Evolutionary conservation across 768 basidiomycete genomes (phyloP).

Genomic region (Suillus bovinus): DNA sequence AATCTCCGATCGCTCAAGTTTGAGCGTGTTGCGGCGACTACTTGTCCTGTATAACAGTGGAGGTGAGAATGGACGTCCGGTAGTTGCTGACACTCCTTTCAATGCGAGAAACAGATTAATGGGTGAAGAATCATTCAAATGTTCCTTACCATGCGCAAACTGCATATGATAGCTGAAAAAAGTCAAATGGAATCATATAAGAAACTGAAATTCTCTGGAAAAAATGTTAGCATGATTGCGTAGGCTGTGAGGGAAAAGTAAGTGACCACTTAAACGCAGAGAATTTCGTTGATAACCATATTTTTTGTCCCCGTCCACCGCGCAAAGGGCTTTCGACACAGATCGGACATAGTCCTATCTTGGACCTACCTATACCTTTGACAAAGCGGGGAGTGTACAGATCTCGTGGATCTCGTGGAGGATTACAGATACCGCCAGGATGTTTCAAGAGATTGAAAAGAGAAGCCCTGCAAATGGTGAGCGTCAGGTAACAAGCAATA

Average conservation of each 20-base stretch:
- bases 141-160: slow-evolving; percentile 64
- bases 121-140: background rate
- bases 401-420: slow-evolving; percentile 60
- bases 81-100: slow-evolving; percentile 68
- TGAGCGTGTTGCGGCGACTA: slow-evolving; percentile 46
- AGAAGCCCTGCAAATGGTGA: slow-evolving; percentile 17
- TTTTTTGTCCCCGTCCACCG: slow-evolving; percentile 60
- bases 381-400: slow-evolving; percentile 81
- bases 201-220: background rate
- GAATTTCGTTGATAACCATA: slow-evolving; percentile 81
- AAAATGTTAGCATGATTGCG: background rate
- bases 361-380: slow-evolving; percentile 63
- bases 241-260: slow-evolving; percentile 7
- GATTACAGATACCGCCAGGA: slow-evolving; percentile 52
- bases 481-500: slow-evolving; percentile 4
- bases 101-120: slow-evolving; percentile 7
- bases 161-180: slow-evolving; percentile 76
- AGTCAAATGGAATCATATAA: slow-evolving; percentile 10
- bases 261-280: slow-evolving; percentile 77
- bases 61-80: slow-evolving; percentile 75
- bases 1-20: slow-evolving; percentile 59
- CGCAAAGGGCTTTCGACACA: slow-evolving; percentile 61
- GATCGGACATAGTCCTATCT: slow-evolving; percentile 78
- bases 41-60: slow-evolving; percentile 61
- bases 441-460: slow-evolving; percentile 22